A percentile compares a stretch with the other conserved stretches of the same genome.
phyloP scores from a whole-genome alignment of 23 red algal genomes.

The Gracilaria domingensis region DNA sequence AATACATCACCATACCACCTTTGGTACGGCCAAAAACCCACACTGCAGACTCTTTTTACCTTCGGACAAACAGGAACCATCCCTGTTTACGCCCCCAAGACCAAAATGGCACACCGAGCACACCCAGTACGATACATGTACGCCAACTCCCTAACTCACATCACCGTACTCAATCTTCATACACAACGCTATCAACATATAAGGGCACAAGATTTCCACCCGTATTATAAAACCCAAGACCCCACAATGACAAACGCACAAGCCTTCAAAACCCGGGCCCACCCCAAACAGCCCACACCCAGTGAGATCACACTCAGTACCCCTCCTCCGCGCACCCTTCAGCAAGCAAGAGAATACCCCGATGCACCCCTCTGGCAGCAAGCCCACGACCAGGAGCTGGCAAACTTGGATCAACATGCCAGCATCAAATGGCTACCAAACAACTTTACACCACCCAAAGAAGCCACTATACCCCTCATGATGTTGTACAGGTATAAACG shows the following conservation, averaged over 20 bases:
- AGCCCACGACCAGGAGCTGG: slow-evolving; percentile 10
- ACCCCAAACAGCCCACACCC: neutral
- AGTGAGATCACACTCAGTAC: neutral
- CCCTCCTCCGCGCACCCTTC: neutral
- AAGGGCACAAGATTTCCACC: slow-evolving; percentile 20
- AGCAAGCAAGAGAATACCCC: slow-evolving; percentile 14
- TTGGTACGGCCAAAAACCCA: neutral
- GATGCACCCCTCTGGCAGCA: neutral
- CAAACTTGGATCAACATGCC: neutral
- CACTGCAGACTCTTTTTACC: neutral
- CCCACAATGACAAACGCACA: neutral
- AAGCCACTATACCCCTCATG: neutral
- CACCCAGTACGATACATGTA: slow-evolving; percentile 17
- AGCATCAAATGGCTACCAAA: neutral
- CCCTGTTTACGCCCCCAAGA: neutral
- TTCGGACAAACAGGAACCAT: slow-evolving; percentile 22
- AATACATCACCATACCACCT: slow-evolving; percentile 19
- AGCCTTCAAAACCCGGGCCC: slow-evolving; percentile 18
- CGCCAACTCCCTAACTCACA: neutral
- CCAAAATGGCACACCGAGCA: neutral
- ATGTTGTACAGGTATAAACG: too few relatives aligned
- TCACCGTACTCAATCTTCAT: neutral
- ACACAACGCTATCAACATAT: slow-evolving; percentile 5
- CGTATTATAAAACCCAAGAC: slow-evolving; percentile 2
- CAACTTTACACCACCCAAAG: neutral